Evolutionary conservation across 805 yeast genomes (phyloP).

Genomic region (Tetrapisispora fleetii): DNA sequence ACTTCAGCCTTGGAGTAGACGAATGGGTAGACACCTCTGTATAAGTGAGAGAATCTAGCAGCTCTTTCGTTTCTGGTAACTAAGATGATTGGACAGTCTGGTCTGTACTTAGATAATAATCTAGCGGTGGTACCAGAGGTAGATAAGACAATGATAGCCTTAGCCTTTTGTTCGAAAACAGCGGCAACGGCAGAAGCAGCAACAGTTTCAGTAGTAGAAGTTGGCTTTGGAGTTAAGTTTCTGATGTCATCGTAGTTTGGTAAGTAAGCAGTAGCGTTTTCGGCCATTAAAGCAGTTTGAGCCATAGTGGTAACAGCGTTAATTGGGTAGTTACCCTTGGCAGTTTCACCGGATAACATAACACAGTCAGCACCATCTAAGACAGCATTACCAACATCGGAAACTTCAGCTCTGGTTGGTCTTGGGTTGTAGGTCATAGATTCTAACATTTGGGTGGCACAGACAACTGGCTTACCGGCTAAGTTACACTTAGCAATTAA

Average conservation of each 20-base stretch:
- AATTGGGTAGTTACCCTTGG: constrained; percentile 96
- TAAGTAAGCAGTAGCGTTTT: constrained; percentile 88
- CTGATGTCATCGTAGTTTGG: constrained; percentile 81
- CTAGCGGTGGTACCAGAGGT: constrained; percentile 94
- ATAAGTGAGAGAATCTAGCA: constrained; percentile 91
- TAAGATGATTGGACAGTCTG: constrained; percentile 94
- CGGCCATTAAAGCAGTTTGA: constrained; percentile 92
- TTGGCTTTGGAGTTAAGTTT: constrained; percentile 75
- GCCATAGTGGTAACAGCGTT: constrained; percentile 99
- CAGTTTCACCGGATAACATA: constrained; percentile 99
- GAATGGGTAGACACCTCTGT: constrained; percentile 98
- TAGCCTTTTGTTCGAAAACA: constrained; percentile 90
- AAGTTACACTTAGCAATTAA: constrained; percentile 97
- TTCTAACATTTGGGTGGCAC: constrained; percentile 99
- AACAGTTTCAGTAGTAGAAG: constrained; percentile 90
- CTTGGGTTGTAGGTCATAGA: constrained; percentile 99
- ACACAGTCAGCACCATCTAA: constrained; percentile 99
- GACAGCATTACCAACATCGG: constrained; percentile 98
- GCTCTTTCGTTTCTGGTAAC: constrained; percentile 90
- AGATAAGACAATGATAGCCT: constrained; percentile 92
- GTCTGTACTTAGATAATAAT: constrained; percentile 95
- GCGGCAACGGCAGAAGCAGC: constrained; percentile 97
- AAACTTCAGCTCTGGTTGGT: constrained; percentile 99
- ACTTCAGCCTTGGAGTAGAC: constrained; percentile 50
- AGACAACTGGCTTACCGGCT: constrained; percentile 98